phyloP scores from a whole-genome alignment of 1,284 basidiomycete species.

The Phellinidium pouzarii region DNA sequence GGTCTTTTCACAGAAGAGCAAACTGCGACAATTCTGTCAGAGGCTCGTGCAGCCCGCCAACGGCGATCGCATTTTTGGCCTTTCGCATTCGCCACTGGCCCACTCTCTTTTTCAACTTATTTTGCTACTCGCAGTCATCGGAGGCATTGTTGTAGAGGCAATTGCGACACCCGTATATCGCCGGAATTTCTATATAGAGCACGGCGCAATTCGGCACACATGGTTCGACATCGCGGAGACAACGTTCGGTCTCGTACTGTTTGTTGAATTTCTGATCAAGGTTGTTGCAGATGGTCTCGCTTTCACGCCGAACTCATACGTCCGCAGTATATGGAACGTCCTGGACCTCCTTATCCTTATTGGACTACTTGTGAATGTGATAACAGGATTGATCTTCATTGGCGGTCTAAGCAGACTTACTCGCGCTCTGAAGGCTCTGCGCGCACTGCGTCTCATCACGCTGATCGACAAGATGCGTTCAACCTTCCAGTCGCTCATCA shows the following conservation, averaged over 20 bases:
- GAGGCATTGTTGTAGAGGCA: slow-evolving; percentile 78
- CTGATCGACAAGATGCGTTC: slow-evolving; percentile 81
- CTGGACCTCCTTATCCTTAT: slow-evolving; percentile 85
- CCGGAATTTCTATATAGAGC: slow-evolving; percentile 56
- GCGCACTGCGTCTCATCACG: slow-evolving; percentile 87
- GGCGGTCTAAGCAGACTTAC: slow-evolving; percentile 80
- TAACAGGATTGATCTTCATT: slow-evolving; percentile 71
- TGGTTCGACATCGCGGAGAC: slow-evolving; percentile 91
- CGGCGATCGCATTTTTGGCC: slow-evolving; percentile 81
- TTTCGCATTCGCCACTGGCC: slow-evolving; percentile 56
- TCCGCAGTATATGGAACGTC: slow-evolving; percentile 89
- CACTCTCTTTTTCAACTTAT: slow-evolving; percentile 72
- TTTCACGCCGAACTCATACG: slow-evolving; percentile 92
- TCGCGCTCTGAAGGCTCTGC: slow-evolving; percentile 82
- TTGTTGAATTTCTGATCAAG: slow-evolving; percentile 88
- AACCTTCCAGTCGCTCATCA: slow-evolving; percentile 88
- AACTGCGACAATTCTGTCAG: slow-evolving; percentile 76
- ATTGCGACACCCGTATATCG: slow-evolving; percentile 88
- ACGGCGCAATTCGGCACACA: slow-evolving; percentile 59
- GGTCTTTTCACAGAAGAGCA: slow-evolving; percentile 81
- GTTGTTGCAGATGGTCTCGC: slow-evolving; percentile 88
- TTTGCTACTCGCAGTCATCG: slow-evolving; percentile 75
- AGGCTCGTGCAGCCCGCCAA: slow-evolving; percentile 76
- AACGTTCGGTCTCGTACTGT: slow-evolving; percentile 68
- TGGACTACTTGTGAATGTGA: slow-evolving; percentile 79